Percentiles rank a stretch among this genome's conserved stretches.
These are phyloP conservation scores for Batkoa obscura DNA, from an alignment of 371 early-diverging fungal species.

Conservation along the genomic window DNA sequence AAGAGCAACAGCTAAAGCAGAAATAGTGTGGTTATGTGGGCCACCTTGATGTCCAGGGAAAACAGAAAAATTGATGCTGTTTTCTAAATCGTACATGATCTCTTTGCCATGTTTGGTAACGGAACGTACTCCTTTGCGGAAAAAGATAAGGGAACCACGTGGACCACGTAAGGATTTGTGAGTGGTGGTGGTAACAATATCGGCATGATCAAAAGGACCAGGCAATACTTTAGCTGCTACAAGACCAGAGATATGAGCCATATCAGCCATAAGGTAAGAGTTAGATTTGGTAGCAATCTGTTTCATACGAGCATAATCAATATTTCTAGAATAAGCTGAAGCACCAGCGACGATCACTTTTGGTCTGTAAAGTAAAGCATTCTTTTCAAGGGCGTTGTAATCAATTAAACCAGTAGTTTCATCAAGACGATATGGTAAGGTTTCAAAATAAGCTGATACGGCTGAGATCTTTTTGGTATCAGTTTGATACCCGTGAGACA, in stretches of 20 bases:
- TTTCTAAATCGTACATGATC: constrained; percentile 73
- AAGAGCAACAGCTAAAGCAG: constrained; percentile 91
- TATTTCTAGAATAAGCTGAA: constrained; percentile 88
- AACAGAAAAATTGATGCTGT: constrained; percentile 87
- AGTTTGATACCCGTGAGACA: constrained; percentile 98
- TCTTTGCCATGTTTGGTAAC: constrained; percentile 72
- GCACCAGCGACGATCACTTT: constrained; percentile 96
- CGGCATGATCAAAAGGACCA: constrained; percentile 87
- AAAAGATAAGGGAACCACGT: constrained; percentile 96
- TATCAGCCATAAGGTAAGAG: constrained; percentile 94
- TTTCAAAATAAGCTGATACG: constrained; percentile 93
- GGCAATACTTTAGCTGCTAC: constrained; percentile 77
- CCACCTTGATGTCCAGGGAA: constrained; percentile 99
- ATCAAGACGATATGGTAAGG: constrained; percentile 88
- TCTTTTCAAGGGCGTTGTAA: constrained; percentile 74
- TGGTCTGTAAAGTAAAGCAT: constrained; percentile 81
- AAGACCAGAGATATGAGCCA: constrained; percentile 91
- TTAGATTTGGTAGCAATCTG: constrained; percentile 66
- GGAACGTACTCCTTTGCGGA: constrained; percentile 70
- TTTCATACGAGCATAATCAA: constrained; percentile 88
- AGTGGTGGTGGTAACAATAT: constrained; percentile 98
- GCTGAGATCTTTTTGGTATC: constrained; percentile 94
- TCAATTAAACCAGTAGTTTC: constrained; percentile 86
- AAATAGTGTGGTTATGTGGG: constrained; percentile 98
- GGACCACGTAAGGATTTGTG: constrained; percentile 99